Percentiles rank a stretch among this genome's conserved stretches.
Conservation (phyloP, 257 asterid genomes). For the Verbena officinalis region DNA sequence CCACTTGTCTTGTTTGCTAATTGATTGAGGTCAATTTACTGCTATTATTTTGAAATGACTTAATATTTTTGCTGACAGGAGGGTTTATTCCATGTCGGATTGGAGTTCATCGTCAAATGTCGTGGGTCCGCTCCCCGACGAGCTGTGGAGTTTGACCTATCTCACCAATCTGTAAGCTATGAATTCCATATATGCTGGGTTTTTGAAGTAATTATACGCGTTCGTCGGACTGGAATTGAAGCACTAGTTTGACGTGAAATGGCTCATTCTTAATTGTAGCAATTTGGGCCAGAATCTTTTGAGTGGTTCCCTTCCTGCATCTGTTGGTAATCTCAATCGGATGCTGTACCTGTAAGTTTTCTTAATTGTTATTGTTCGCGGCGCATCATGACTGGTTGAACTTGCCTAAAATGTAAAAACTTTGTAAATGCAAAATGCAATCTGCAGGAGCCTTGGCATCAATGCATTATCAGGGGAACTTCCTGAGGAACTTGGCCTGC, state of each 20-base stretch:
- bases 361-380: background rate
- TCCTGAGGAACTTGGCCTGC: conserved; percentile 70
- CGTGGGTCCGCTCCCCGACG: conserved; percentile 50
- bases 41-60: background rate
- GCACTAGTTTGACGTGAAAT: background rate
- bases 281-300: conserved; percentile 58
- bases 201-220: background rate
- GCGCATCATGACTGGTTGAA: background rate
- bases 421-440: conserved; percentile 23
- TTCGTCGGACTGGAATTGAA: too few species aligned
- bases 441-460: conserved; percentile 48
- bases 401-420: background rate
- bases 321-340: conserved; percentile 57
- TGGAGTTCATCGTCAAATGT: conserved; percentile 36
- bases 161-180: conserved; percentile 47
- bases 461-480: conserved; percentile 74
- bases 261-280: conserved; percentile 40
- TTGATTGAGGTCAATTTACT: background rate
- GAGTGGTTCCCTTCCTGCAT: conserved; percentile 63
- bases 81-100: conserved; percentile 42
- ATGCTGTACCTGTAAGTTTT: conserved; percentile 65
- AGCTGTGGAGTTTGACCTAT: conserved; percentile 62
- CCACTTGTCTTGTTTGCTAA: background rate
- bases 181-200: background rate
- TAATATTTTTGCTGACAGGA: conserved; percentile 35